Percentiles rank a stretch among this genome's conserved stretches.
Conservation (phyloP, 345 rosid genomes). For the Turritis glabra region DNA sequence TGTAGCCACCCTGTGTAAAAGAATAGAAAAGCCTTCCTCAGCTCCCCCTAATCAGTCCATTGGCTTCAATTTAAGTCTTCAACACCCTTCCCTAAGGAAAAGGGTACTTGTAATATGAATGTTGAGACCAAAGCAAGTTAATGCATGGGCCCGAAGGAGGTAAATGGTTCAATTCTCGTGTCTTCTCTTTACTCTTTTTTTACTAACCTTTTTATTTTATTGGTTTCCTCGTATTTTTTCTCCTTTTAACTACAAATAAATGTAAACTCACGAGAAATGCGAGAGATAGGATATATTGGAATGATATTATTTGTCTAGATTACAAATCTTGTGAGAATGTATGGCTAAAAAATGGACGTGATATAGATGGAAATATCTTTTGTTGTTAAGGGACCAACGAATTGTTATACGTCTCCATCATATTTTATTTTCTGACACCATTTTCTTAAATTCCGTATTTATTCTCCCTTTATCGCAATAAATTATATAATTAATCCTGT, state of each 20-base stretch:
- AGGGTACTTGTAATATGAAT: slow-evolving; percentile 17
- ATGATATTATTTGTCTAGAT: background rate
- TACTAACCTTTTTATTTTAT: no score
- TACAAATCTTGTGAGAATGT: background rate
- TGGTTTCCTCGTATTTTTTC: no score
- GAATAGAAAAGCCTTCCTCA: background rate
- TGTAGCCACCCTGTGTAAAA: background rate
- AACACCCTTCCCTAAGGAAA: slow-evolving; percentile 11
- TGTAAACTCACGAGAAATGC: slow-evolving; percentile 18
- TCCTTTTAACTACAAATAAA: background rate
- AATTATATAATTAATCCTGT: background rate
- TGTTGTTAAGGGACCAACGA: no score
- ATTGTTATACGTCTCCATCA: slow-evolving; percentile 18
- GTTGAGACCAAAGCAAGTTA: slow-evolving; percentile 9
- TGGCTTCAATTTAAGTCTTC: background rate
- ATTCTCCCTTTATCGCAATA: background rate
- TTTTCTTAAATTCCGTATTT: background rate
- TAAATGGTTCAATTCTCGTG: slow-evolving; percentile 27
- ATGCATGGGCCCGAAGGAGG: slow-evolving; percentile 4
- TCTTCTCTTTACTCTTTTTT: background rate
- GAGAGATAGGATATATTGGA: background rate
- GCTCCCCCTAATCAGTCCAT: background rate
- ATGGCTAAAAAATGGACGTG: slow-evolving; percentile 12
- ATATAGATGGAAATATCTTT: no score
- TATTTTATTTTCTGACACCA: slow-evolving; percentile 3